A percentile compares a stretch with the other conserved stretches of the same genome.
Evolutionary conservation across 345 rosid species (phyloP).

Genomic region (Moringa oleifera): DNA sequence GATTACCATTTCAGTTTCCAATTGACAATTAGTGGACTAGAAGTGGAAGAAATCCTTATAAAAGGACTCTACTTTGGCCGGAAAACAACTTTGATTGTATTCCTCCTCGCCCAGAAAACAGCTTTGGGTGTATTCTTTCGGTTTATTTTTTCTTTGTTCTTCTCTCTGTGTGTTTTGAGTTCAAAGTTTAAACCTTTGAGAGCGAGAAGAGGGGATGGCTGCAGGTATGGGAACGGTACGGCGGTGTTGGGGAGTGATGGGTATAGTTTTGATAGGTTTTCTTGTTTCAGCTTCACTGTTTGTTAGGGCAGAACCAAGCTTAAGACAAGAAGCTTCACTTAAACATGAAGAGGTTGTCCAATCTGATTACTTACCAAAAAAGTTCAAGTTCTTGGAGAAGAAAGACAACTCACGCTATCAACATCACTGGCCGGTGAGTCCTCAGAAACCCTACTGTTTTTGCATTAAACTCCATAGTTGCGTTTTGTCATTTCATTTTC

Average conservation of each 20-base stretch:
- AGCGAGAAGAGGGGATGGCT: not conserved
- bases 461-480: no score
- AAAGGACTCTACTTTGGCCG: no score
- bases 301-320: slow-evolving; percentile 16
- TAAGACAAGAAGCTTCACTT: slow-evolving; percentile 8
- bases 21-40: no score
- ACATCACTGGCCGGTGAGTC: slow-evolving; percentile 38
- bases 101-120: no score
- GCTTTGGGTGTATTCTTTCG: no score
- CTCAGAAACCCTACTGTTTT: not conserved
- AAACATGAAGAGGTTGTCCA: not conserved
- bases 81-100: no score
- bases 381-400: slow-evolving; percentile 5
- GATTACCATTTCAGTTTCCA: no score
- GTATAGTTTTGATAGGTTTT: slow-evolving; percentile 11
- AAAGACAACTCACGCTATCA: slow-evolving; percentile 15
- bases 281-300: slow-evolving; percentile 12
- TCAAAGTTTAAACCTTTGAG: no score
- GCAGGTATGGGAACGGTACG: slow-evolving; percentile 3
- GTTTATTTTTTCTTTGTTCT: no score
- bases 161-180: no score
- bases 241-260: slow-evolving; percentile 14
- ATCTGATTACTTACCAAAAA: slow-evolving; percentile 1
- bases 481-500: no score
- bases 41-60: no score